phyloP scores from a whole-genome alignment of 2,329 filamentous ascomycete genomes.

The Fusarium sororula region DNA sequence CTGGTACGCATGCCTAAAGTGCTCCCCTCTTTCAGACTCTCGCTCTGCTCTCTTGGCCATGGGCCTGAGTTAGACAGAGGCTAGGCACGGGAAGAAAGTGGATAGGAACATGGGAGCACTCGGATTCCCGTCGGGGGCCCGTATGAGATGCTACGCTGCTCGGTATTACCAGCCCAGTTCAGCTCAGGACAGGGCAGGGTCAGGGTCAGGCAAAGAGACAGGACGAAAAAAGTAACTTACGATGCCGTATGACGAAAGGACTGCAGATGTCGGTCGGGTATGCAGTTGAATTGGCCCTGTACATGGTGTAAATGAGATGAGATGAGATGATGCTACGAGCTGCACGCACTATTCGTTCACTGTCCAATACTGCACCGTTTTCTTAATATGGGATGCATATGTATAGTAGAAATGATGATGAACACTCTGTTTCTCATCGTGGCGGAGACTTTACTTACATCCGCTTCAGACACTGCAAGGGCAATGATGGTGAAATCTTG shows the following conservation, averaged over 20 bases:
- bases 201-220: neutral
- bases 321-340: neutral
- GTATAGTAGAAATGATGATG: neutral
- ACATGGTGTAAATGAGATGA: conserved; percentile 9
- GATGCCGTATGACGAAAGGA: conserved; percentile 9
- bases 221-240: neutral
- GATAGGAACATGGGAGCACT: conserved; percentile 20
- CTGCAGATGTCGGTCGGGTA: conserved; percentile 10
- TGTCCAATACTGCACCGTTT: neutral
- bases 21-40: neutral
- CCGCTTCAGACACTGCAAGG: neutral
- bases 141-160: neutral
- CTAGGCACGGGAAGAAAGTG: conserved; percentile 35
- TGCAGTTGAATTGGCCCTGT: conserved; percentile 13
- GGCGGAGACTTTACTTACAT: neutral
- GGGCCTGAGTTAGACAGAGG: neutral
- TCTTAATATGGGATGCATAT: neutral
- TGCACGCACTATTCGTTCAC: neutral
- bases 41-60: neutral
- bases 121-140: neutral
- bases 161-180: neutral
- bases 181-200: neutral
- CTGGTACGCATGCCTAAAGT: neutral
- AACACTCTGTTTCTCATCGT: conserved; percentile 1
- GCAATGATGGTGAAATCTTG: neutral